Percentiles rank a stretch among this genome's conserved stretches.
These are phyloP conservation scores for Stramenopiles sp. DNA, from an alignment of 352 stramenopile species.

Conservation along the genomic window DNA sequence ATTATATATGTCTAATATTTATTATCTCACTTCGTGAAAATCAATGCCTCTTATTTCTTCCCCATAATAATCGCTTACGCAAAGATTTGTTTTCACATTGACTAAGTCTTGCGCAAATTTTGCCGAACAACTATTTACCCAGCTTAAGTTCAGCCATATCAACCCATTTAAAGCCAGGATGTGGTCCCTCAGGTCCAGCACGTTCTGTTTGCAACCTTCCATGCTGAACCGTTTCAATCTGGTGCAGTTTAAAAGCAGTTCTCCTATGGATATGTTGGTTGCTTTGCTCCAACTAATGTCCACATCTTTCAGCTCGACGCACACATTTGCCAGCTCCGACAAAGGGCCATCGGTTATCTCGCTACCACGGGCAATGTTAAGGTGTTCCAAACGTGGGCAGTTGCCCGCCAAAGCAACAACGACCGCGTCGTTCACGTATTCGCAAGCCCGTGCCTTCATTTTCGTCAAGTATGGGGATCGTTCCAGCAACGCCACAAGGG, in stretches of 20 bases:
- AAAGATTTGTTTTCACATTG: background rate
- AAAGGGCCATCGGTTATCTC: background rate
- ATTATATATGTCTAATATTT: too few species aligned
- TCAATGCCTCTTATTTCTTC: background rate
- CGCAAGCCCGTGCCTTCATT: background rate
- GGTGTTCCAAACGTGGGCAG: background rate
- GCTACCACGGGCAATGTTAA: background rate
- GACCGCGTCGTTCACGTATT: background rate
- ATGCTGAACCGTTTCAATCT: background rate
- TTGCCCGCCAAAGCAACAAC: background rate
- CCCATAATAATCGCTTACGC: background rate
- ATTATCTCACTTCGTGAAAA: background rate
- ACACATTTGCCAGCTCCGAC: background rate
- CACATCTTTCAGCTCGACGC: background rate
- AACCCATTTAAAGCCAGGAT: background rate
- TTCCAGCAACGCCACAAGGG: background rate
- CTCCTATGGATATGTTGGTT: background rate
- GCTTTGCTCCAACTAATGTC: background rate
- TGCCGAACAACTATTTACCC: background rate
- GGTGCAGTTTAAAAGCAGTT: background rate
- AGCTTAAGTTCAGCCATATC: background rate
- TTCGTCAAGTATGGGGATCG: background rate
- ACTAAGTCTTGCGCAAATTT: background rate
- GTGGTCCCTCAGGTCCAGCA: background rate
- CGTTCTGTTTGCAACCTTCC: background rate